Evolutionary conservation across 495 filamentous ascomycete species (phyloP).

Genomic region (Xanthoparmelia taractica): DNA sequence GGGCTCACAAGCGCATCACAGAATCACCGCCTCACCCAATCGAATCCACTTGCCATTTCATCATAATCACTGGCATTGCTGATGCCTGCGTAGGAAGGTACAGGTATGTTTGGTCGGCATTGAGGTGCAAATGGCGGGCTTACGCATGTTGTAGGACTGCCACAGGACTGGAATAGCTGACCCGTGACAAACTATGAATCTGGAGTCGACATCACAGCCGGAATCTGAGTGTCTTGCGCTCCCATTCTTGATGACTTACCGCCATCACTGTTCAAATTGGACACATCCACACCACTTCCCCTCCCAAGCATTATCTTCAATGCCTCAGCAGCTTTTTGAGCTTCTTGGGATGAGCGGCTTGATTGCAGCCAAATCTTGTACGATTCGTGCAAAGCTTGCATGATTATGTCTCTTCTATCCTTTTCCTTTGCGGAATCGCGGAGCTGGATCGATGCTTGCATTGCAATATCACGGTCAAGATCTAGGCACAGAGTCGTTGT

Average conservation of each 20-base stretch:
- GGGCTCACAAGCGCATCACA: neutral
- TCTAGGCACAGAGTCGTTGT: slow-evolving; percentile 1
- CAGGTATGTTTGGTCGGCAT: neutral
- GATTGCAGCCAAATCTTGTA: slow-evolving; percentile 6
- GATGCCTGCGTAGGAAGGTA: neutral
- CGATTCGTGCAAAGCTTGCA: slow-evolving; percentile 1
- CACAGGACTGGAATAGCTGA: no score
- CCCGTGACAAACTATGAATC: no score
- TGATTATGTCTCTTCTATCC: neutral
- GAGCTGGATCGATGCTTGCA: neutral
- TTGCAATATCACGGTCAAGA: neutral
- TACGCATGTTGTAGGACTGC: neutral
- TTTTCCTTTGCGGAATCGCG: neutral
- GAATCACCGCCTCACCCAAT: neutral
- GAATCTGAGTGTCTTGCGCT: neutral
- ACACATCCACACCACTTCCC: neutral
- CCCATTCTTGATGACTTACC: neutral
- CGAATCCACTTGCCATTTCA: neutral
- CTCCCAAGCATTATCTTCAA: slow-evolving; percentile 1
- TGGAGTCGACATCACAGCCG: neutral
- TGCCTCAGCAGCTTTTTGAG: neutral
- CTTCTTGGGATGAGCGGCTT: neutral
- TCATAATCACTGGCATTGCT: neutral
- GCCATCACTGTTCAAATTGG: neutral
- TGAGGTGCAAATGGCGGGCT: neutral